phyloP scores from a whole-genome alignment of 805 yeast species.

The Candida suzukii region DNA sequence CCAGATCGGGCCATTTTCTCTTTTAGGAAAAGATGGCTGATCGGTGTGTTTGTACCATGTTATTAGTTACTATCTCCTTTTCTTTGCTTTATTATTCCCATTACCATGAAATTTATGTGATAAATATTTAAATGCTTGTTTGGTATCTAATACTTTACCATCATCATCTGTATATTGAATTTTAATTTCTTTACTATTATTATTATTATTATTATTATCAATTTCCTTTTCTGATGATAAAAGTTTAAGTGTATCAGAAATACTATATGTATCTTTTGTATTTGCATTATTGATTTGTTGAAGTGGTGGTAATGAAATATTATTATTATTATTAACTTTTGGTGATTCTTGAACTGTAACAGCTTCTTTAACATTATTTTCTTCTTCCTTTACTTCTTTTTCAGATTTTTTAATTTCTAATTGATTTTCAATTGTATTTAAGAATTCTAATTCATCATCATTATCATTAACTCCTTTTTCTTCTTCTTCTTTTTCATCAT shows the following conservation, averaged over 20 bases:
- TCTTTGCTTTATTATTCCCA: conserved; percentile 6
- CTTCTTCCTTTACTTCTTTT: not conserved
- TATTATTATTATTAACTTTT: too few species aligned
- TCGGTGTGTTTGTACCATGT: too few species aligned
- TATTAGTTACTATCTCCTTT: too few species aligned
- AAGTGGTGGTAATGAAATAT: too few species aligned
- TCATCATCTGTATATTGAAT: conserved; percentile 56
- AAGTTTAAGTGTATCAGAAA: conserved; percentile 4
- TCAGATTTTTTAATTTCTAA: conserved; percentile 17
- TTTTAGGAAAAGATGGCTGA: too few species aligned
- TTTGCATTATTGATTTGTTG: too few species aligned
- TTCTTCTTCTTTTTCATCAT: conserved; percentile 14
- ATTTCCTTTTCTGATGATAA: not conserved
- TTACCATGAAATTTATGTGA: conserved; percentile 76
- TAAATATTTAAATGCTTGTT: conserved; percentile 69
- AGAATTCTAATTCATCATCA: not conserved
- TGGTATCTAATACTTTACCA: conserved; percentile 53
- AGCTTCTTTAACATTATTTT: not conserved
- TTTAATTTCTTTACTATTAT: conserved; percentile 37
- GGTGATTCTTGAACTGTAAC: not conserved
- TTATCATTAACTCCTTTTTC: conserved; percentile 21
- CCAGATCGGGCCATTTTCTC: too few species aligned
- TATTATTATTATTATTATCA: not conserved
- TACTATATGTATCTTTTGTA: conserved; percentile 1
- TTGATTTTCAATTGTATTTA: not conserved